These are phyloP conservation scores for Ceratocystis diversiconidia DNA, from an alignment of 2,329 filamentous ascomycete genomes.

Conservation along the genomic window DNA sequence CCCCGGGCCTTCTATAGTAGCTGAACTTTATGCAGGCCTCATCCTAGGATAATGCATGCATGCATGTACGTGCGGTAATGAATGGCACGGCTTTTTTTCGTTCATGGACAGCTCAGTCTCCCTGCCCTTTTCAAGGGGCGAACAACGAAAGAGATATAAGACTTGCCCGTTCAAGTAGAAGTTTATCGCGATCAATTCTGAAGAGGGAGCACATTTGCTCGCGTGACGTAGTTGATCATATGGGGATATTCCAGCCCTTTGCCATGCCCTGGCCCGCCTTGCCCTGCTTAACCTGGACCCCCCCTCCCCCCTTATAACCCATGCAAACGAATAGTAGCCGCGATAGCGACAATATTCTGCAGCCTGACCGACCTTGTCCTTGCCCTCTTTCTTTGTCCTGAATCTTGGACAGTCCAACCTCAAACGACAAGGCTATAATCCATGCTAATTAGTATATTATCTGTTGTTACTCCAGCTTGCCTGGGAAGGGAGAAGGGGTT, in stretches of 20 bases:
- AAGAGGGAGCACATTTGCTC: neutral
- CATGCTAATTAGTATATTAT: neutral
- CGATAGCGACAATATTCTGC: too few relatives aligned
- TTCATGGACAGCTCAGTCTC: too few relatives aligned
- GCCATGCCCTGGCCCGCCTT: neutral
- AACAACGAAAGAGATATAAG: neutral
- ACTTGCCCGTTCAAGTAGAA: neutral
- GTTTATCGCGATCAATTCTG: neutral
- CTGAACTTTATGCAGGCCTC: slow-evolving; percentile 9
- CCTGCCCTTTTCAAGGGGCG: too few relatives aligned
- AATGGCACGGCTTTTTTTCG: neutral
- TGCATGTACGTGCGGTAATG: neutral
- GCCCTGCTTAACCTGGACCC: neutral
- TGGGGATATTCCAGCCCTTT: neutral
- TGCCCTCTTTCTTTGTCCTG: neutral
- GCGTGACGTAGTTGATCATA: neutral
- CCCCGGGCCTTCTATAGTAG: neutral
- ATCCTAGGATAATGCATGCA: neutral
- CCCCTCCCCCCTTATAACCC: too few relatives aligned
- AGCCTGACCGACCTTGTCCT: neutral
- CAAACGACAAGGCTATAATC: neutral
- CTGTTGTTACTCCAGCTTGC: too few relatives aligned
- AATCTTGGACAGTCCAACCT: neutral
- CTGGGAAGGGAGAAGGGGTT: too few relatives aligned
- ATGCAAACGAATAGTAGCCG: too few relatives aligned